Evolutionary conservation across 202 grass and related monocot genomes (phyloP).

Genomic region (Eragrostis tef): DNA sequence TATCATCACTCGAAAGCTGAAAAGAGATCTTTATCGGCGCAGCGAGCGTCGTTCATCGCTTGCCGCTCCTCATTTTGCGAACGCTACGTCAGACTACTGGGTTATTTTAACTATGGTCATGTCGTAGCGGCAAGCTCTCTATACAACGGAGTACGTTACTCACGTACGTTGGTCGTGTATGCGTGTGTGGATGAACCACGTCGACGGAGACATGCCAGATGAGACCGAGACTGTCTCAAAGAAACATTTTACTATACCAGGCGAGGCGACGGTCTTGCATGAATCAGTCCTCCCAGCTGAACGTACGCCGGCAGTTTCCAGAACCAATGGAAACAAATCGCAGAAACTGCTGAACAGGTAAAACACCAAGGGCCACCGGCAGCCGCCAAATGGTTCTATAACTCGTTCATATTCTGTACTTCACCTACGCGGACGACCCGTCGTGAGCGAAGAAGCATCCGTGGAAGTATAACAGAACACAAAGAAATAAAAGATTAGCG

Average conservation of each 20-base stretch:
- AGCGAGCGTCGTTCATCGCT: background rate
- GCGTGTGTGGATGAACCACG: background rate
- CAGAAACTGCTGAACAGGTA: background rate
- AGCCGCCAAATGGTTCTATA: background rate
- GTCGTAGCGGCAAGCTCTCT: background rate
- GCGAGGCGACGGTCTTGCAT: background rate
- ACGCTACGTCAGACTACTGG: background rate
- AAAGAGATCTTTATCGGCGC: constrained; percentile 8
- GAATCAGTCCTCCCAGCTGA: constrained; percentile 5
- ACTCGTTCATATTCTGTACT: background rate
- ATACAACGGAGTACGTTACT: background rate
- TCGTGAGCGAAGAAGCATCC: background rate
- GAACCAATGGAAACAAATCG: background rate
- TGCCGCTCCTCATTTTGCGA: background rate
- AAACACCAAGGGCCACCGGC: background rate
- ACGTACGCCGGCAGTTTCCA: background rate
- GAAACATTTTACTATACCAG: background rate
- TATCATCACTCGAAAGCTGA: background rate
- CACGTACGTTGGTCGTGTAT: background rate
- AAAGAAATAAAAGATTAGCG: background rate
- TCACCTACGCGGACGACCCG: background rate
- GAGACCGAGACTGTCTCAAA: background rate
- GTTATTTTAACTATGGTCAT: background rate
- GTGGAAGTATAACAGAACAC: background rate
- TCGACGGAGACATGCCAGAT: background rate